Evolutionary conservation across 805 yeast genomes (phyloP), one percentile per base, ranked within the genome.

Genomic region (Myxozyma udenii): DNA sequence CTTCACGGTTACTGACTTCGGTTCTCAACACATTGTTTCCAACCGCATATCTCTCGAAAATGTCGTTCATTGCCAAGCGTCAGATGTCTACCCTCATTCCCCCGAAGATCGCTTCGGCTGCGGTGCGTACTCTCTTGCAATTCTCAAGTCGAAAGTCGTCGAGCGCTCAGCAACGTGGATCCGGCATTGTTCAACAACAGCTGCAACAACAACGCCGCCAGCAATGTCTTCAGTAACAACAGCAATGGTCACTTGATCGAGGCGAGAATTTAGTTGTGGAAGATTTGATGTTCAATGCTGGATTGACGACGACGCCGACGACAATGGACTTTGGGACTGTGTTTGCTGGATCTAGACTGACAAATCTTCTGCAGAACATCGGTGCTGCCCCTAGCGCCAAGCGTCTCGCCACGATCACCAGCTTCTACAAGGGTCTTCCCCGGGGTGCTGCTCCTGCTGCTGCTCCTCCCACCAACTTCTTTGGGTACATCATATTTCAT

Each of bases 101-200:
- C 65, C 98, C 98, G 72, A 91, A 91, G 91, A 84, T 91, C 69
- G 97, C 96, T 51, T 89, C 97, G 58, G 93, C 96, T 42, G 80
- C 84, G 74, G 91, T 85, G 79, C 66, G 90, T 78, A 21, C 14
- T 9, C 14, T 12, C 32, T 40, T 36, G 32, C 14, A 6, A 16
- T 16, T 19, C 18, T 23, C 19, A 16, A 24, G 5, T 43, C 46
- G 46, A 39, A 24, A 35, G 30, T 18, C n/a, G 39, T 22, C 11
- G n/a, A n/a, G n/a, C n/a, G n/a, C n/a, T n/a, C n/a, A n/a, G n/a
- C n/a, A n/a, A n/a, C n/a, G n/a, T n/a, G n/a, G n/a, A n/a, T n/a
- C n/a, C n/a, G n/a, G n/a, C n/a, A n/a, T n/a, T n/a, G n/a, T n/a
- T n/a, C n/a, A n/a, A n/a, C n/a, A n/a, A n/a, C n/a, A n/a, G n/a